These are phyloP conservation scores for Calonectria montana DNA, from an alignment of 2,329 filamentous ascomycete species.

Conservation along the genomic window DNA sequence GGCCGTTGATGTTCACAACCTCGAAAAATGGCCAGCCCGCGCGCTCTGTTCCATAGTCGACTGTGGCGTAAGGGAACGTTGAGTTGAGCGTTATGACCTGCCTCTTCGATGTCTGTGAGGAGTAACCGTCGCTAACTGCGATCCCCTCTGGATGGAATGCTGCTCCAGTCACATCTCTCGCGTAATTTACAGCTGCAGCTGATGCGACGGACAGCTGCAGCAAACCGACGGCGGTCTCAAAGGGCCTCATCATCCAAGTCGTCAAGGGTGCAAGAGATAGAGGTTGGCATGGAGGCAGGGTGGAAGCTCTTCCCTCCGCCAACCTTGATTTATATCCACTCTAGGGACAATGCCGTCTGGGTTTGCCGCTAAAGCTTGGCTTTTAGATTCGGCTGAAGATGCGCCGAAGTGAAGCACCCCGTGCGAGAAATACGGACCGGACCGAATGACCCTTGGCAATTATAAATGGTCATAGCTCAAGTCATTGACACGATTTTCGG, in stretches of 20 bases:
- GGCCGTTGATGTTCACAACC: background rate
- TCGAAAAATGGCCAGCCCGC: conserved; percentile 8
- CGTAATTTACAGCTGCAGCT: background rate
- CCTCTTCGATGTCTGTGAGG: background rate
- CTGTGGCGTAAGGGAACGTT: background rate
- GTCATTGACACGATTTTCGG: background rate
- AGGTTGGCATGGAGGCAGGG: background rate
- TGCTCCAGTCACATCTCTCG: background rate
- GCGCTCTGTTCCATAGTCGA: conserved; percentile 7
- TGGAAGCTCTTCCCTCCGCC: background rate
- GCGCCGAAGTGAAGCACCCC: background rate
- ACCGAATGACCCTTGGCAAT: background rate
- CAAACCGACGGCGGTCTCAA: background rate
- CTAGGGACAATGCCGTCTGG: background rate
- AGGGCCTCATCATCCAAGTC: background rate
- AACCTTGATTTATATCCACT: background rate
- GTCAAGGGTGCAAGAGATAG: background rate
- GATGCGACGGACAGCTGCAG: background rate
- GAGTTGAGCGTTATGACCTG: background rate
- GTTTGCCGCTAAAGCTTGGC: background rate
- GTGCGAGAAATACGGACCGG: background rate
- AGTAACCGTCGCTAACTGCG: background rate
- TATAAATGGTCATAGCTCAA: background rate
- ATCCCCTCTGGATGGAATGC: background rate
- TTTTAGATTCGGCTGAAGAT: background rate